Percentiles rank a stretch among this genome's conserved stretches.
Conservation (phyloP, 1,284 basidiomycete genomes). For the Rhodotorula sp. region DNA sequence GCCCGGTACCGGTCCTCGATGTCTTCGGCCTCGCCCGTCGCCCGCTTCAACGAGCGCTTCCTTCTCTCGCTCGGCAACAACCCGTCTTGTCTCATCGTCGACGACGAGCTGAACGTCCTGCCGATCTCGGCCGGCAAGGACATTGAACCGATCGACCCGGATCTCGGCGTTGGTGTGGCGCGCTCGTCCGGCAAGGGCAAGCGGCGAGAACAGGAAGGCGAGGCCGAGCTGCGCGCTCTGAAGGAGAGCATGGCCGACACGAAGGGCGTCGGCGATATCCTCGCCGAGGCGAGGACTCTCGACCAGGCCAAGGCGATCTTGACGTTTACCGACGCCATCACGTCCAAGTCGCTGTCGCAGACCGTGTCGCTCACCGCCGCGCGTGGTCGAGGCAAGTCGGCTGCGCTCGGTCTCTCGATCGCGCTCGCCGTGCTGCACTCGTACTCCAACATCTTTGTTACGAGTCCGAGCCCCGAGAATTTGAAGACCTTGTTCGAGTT, state of each 20-base stretch:
- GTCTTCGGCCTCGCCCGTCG: conserved; percentile 82
- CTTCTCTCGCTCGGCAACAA: conserved; percentile 90
- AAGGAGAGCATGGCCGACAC: conserved; percentile 78
- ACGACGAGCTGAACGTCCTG: conserved; percentile 97
- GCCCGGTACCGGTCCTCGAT: conserved; percentile 75
- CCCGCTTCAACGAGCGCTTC: conserved; percentile 98
- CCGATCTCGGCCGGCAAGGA: conserved; percentile 96
- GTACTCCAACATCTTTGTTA: conserved; percentile 98
- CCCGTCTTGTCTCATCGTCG: conserved; percentile 86
- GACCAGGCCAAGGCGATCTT: conserved; percentile 82
- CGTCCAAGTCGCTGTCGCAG: conserved; percentile 87
- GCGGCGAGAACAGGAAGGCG: conserved; percentile 52
- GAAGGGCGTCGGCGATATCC: conserved; percentile 83
- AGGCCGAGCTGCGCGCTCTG: conserved; percentile 71
- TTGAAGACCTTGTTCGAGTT: conserved; percentile 98
- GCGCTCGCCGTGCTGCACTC: conserved; percentile 90
- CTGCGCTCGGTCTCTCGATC: conserved; percentile 89
- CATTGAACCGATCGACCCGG: conserved; percentile 69
- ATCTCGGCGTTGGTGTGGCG: conserved; percentile 43
- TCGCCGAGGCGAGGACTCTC: conserved; percentile 87
- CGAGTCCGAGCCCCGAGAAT: conserved; percentile 96
- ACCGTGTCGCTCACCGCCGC: conserved; percentile 93
- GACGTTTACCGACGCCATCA: conserved; percentile 88
- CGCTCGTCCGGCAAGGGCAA: conserved; percentile 57
- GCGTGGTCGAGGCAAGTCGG: conserved; percentile 95